Evolutionary conservation across 1,284 basidiomycete genomes (phyloP), one percentile per base, ranked within the genome.

Genomic region (Ustilago loliicola): DNA sequence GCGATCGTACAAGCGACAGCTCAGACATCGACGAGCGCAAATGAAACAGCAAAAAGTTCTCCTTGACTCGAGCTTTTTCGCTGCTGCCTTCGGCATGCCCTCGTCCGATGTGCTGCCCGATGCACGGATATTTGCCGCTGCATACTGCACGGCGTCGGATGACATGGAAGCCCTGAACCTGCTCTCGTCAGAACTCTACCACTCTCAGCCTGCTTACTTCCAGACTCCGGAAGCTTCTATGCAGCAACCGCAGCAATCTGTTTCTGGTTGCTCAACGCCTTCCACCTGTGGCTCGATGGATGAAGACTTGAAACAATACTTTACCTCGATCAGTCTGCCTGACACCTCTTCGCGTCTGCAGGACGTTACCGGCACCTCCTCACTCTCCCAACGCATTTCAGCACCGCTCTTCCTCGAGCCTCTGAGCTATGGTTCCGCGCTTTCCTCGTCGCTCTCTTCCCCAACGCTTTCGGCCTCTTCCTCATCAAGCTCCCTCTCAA

Each of bases 1-100:
- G 19, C 58, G 53, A 25, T 67, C 65, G 3, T 67, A 67, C 53
- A 67, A 67, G 47, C 57, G 65, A 13, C 58, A 61, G 32, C 65
- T 67, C 30, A 55, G 36, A 13, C 51, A 61, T 8, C 57, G 65
- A 25, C 57, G 59, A 52, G 51, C 50, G 27, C 58, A 67, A 34
- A 55, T 67, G 19, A 8, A 57, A 61, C 47, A 50, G 45, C 19
- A 56, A 42, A 8, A 25, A 25, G 6, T 54, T 29, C 34, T 34
- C 11, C 32, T 34, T 5, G 32, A 34, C 11, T 34, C 32, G 5
- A 34, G 32, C 32, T 7, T 34, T 5, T 34, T 7, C 11, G 32
- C 11, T 34, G 32, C 32, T 34, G 32, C 32, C 32, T 11, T 34
- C 11, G 7, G 32, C 11, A 34, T 34, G 32, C 32, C 5, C 32